Evolutionary conservation across 202 grass and related monocot genomes (phyloP), one percentile per base, ranked within the genome.

Genomic region (Schoenoplectus tabernaemontani): DNA sequence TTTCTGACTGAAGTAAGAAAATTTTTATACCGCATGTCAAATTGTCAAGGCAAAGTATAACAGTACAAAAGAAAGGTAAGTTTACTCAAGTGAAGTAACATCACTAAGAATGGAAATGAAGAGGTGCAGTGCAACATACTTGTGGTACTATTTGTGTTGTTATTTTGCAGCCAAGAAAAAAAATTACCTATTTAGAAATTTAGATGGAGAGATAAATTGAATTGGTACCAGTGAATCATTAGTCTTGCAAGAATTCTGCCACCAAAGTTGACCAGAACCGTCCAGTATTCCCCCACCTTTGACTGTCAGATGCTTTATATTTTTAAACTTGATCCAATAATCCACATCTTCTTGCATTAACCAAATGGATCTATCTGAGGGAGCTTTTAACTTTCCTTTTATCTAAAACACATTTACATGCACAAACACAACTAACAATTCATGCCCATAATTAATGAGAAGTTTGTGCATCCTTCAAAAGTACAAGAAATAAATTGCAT

Each of bases 211-310:
- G 24, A 46, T 26, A 44, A 34, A 75, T 19, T 51, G 17, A 23
- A 48, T 44, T 56, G 48, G 17, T 75, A 83, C 81, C 51, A 28
- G 7, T 17, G 81, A 88, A 62, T 26, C 57, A 64, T 93, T 79
- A 65, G 81, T 66, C 64, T 93, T 93, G 83, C 90, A 93, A 0
- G 90, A 93, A 61, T 88, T 86, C 76, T 59, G 81, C 93, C 90
- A 97, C 93, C 93, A 97, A 0, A 85, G 66, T 15, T 87, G 75
- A 7, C 90, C 90, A 42, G 90, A 89, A 8, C 93, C 93, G 1
- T 93, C 78, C 44, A 97, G 57, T 17, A 84, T 86, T 10, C 90
- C 93, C 37, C 88, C 81, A 15, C 88, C 93, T 13, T 69, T 78
- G 44, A 97, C 90, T 9, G 16, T 64, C 33, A 97, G 78, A 22